Evolutionary conservation across 139 green algal species (phyloP).

Genomic region (Coelastrella sp.): DNA sequence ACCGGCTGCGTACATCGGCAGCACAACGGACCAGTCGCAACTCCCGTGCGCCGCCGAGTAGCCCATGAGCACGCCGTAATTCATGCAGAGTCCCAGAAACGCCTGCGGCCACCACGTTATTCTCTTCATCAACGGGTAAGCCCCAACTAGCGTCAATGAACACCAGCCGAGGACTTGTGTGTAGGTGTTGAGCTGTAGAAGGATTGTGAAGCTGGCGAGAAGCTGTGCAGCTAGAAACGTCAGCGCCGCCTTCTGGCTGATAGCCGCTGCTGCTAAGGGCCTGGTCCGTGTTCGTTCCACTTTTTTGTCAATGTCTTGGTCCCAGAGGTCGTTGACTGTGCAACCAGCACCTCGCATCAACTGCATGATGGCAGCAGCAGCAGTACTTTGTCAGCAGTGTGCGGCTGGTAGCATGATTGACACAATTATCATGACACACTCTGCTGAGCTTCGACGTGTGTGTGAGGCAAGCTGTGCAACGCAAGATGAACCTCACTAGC

Average conservation of each 20-base stretch:
- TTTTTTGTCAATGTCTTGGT: conserved; percentile 84
- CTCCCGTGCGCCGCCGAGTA: conserved; percentile 85
- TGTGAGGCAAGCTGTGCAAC: too few relatives aligned
- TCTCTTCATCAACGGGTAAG: conserved; percentile 97
- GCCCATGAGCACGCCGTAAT: conserved; percentile 97
- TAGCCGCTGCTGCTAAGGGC: conserved; percentile 75
- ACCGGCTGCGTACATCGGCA: conserved; percentile 88
- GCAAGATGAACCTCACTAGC: too few relatives aligned
- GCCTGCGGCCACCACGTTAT: conserved; percentile 93
- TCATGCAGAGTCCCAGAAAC: conserved; percentile 96
- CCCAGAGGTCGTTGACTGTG: conserved; percentile 98
- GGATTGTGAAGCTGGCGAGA: conserved; percentile 80
- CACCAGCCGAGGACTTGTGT: conserved; percentile 87
- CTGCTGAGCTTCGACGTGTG: too few relatives aligned
- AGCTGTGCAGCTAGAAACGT: conserved; percentile 90
- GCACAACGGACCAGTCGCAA: conserved; percentile 78
- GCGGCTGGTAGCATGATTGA: neutral
- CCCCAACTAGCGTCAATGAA: conserved; percentile 91
- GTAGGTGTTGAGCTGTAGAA: conserved; percentile 96
- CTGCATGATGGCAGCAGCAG: conserved; percentile 46
- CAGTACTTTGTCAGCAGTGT: neutral
- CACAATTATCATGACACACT: too few relatives aligned
- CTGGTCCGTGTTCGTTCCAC: conserved; percentile 82
- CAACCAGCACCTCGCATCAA: conserved; percentile 92
- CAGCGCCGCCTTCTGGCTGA: conserved; percentile 53